Evolutionary conservation across 495 filamentous ascomycete species (phyloP), one percentile per base, ranked within the genome.

Genomic region (Patellaria atrata): DNA sequence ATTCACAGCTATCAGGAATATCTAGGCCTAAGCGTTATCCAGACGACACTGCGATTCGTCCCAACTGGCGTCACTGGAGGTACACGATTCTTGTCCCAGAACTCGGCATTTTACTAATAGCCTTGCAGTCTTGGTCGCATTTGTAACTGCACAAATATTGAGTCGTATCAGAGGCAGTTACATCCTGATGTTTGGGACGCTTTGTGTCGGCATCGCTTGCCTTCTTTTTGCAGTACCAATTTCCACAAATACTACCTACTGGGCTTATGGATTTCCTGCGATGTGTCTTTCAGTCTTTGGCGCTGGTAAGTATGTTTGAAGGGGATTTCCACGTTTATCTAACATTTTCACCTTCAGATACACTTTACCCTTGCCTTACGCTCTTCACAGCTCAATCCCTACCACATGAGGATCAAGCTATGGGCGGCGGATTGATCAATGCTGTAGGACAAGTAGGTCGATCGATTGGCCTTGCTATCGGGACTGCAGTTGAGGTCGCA

Each of bases 381-480:
- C 55, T 78, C 5, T 75, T 73, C 50, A 74, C 66, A 0, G 69
- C 69, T 1, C 63, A 65, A 33, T 56, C 60, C 3, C 51, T 78
- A 8, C 67, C 71, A 9, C 55, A 61, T n/a, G 62, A 67, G 16
- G 71, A 76, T 34, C 73, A 76, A 43, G 67, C 70, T 1, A 37
- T 77, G 2, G 70, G 70, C 2, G 72, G 71, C 0, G 73, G 67
- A 0, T 55, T 75, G 8, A 64, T 76, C 40, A 76, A 75, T 35
- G 60, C 72, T 0, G 65, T 70, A 33, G 69, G 64, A 0, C 68
- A 72, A 34, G 40, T 75, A 3, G 73, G 73, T 0, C 48, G 72
- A 22, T 61, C 71, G 0, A 56, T 77, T 20, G 65, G 68, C 1
- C 50, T 77, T 18, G 72, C 73, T 0, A 59, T 76, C 28, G 65